Evolutionary conservation across 2,329 filamentous ascomycete genomes (phyloP), one percentile per base, ranked within the genome.

Genomic region (Emericellopsis cladophorae): DNA sequence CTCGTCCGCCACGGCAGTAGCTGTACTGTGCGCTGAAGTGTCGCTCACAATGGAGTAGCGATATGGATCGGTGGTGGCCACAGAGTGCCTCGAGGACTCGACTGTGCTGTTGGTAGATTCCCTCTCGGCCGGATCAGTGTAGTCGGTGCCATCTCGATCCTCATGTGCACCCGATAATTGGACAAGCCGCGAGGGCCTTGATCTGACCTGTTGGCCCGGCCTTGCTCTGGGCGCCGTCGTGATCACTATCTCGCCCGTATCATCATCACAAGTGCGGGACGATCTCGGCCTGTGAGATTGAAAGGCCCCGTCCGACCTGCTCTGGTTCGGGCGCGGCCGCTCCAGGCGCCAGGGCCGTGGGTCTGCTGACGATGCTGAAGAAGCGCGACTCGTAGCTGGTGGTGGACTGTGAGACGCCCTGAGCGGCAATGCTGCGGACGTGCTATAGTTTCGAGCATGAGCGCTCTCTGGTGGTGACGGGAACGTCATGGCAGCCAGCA

Each of bases 401-500:
- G 31, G 29, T 35, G 36, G 26, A 7, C 26, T 42, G n/a, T 24
- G 11, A 37, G 12, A 15, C 16, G 24, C n/a, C 7, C 15, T 16
- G 14, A n/a, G 16, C 10, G 39, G 33, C 14, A 12, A 23, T 12
- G 35, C 10, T 5, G 34, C 37, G 7, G 34, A 31, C 8, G 40
- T 36, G 24, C 41, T 43, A 16, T 36, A 40, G 41, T 22, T 39
- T 2, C 37, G 14, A 5, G 41, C 36, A 33, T 43, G 41, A 9
- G 35, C 21, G 8, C 31, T 43, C 33, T 43, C 37, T 10, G 41
- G 41, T 4, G 41, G 41, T 4, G 41, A 43, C 21, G 41, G 41
- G 21, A 43, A 43, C 31, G 37, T 31, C 41, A 43, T 40, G 32
- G 31, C 18, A 4, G 41, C 41, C 11, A 43, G 22, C 41, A 43